phyloP scores from a whole-genome alignment of 2,329 filamentous ascomycete species.

The Ampelomyces quisqualis region DNA sequence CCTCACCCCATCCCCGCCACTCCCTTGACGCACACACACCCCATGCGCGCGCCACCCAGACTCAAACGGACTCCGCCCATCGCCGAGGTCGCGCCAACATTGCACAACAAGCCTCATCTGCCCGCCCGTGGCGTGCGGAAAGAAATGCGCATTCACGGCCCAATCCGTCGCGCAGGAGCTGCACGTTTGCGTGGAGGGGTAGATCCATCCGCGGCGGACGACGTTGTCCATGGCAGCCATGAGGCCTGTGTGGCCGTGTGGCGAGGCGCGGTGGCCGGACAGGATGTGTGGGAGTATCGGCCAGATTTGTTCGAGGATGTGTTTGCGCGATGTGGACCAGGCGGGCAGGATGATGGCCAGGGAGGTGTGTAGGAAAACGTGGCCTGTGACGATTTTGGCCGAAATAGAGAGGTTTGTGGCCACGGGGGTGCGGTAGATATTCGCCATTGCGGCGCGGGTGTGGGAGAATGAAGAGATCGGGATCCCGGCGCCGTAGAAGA shows the following conservation, averaged over 20 bases:
- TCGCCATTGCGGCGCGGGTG: slow-evolving; percentile 7
- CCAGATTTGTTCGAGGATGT: slow-evolving; percentile 18
- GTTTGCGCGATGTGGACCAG: slow-evolving; percentile 7
- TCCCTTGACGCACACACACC: slow-evolving; percentile 3
- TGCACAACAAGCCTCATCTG: slow-evolving; percentile 19
- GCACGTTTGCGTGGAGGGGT: slow-evolving; percentile 23
- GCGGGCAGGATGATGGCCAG: slow-evolving; percentile 20
- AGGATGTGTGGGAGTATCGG: slow-evolving; percentile 29
- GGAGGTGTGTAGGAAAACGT: slow-evolving; percentile 23
- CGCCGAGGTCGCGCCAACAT: slow-evolving; percentile 31
- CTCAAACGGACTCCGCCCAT: slow-evolving; percentile 28
- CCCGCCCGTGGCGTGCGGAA: slow-evolving; percentile 11
- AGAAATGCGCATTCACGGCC: slow-evolving; percentile 9
- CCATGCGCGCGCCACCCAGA: slow-evolving; percentile 33
- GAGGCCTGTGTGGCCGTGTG: slow-evolving; percentile 26
- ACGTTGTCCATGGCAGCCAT: slow-evolving; percentile 24
- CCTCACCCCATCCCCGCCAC: slow-evolving; percentile 6
- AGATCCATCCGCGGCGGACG: slow-evolving; percentile 16
- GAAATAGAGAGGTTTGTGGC: slow-evolving; percentile 11
- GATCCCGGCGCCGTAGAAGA: slow-evolving; percentile 26
- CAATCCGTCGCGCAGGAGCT: slow-evolving; percentile 31
- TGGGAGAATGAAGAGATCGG: slow-evolving; percentile 19
- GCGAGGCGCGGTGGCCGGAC: slow-evolving; percentile 26
- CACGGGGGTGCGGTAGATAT: slow-evolving; percentile 17
- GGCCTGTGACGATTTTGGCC: slow-evolving; percentile 17